Percentiles rank a stretch among this genome's conserved stretches.
Evolutionary conservation across 2,329 filamentous ascomycete species (phyloP).

Genomic region (Xylariaceae sp.): DNA sequence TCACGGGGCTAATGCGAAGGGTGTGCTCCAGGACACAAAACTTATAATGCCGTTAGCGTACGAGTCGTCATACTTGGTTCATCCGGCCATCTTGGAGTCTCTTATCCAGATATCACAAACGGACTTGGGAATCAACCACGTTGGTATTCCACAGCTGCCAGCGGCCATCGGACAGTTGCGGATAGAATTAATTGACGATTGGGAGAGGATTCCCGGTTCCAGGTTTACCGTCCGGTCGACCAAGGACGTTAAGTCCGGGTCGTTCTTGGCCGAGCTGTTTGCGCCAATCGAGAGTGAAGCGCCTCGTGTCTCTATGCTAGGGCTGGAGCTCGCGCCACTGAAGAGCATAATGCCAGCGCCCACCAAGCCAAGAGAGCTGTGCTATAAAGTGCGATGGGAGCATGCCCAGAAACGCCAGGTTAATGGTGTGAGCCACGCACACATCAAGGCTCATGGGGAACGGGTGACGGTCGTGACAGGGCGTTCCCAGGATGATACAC

Average conservation of each 20-base stretch:
- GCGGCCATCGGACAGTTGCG: conserved; percentile 24
- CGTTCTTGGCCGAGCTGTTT: conserved; percentile 22
- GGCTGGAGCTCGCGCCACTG: conserved; percentile 20
- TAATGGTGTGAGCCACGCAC: conserved; percentile 20
- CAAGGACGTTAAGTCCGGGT: conserved; percentile 13
- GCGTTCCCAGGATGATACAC: conserved; percentile 19
- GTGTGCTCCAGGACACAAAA: conserved; percentile 40
- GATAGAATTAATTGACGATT: conserved; percentile 19
- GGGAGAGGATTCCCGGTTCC: conserved; percentile 16
- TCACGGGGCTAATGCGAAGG: conserved; percentile 26
- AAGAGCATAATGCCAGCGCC: conserved; percentile 25
- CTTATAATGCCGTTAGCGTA: conserved; percentile 41
- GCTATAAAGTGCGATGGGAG: conserved; percentile 30
- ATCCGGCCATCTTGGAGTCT: conserved; percentile 45
- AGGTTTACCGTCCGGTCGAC: conserved; percentile 24
- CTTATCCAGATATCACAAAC: conserved; percentile 37
- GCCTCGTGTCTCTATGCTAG: conserved; percentile 23
- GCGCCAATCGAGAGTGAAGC: conserved; percentile 19
- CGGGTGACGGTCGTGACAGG: conserved; percentile 21
- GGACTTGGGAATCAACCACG: conserved; percentile 34
- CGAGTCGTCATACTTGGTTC: conserved; percentile 41
- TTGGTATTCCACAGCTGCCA: conserved; percentile 13
- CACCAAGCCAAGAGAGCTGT: conserved; percentile 38
- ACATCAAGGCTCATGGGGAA: conserved; percentile 16
- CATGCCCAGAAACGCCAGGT: conserved; percentile 17